Conservation (phyloP, 352 stramenopile species). For the Peronospora belbahrii region DNA sequence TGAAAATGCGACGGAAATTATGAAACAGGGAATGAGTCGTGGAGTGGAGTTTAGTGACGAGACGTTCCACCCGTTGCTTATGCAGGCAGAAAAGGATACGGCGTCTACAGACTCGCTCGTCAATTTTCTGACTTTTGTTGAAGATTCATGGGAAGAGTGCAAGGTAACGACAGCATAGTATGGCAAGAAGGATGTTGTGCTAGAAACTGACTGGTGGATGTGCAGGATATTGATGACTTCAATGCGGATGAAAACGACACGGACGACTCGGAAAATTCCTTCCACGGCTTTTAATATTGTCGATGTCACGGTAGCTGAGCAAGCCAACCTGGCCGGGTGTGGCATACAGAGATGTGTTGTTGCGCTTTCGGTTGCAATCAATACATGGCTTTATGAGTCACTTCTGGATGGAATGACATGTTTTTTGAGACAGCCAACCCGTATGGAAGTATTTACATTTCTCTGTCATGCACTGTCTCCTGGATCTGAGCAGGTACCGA, state of each 20-base stretch:
- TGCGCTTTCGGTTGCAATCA: slow-evolving; percentile 4
- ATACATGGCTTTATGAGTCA: slow-evolving; percentile 14
- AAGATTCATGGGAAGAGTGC: slow-evolving; percentile 58
- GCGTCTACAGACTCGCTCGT: slow-evolving; percentile 47
- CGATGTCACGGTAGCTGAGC: slow-evolving; percentile 1
- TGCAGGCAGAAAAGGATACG: slow-evolving; percentile 38
- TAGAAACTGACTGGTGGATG: slow-evolving; percentile 1
- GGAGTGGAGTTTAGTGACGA: slow-evolving; percentile 48
- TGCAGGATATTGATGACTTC: slow-evolving; percentile 27
- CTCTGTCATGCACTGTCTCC: no score
- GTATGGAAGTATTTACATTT: no score
- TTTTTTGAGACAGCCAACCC: no score
- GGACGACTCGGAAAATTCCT: slow-evolving; percentile 22
- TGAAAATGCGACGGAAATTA: slow-evolving; percentile 29
- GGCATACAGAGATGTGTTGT: slow-evolving; percentile 1
- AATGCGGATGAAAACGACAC: slow-evolving; percentile 14
- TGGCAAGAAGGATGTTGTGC: neutral
- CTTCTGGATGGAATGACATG: neutral
- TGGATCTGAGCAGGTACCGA: no score
- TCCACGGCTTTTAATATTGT: slow-evolving; percentile 12
- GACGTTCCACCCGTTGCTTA: slow-evolving; percentile 50
- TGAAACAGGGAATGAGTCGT: slow-evolving; percentile 32
- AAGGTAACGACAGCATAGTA: slow-evolving; percentile 24
- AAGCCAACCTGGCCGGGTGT: slow-evolving; percentile 1
- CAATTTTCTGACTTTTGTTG: slow-evolving; percentile 50